Evolutionary conservation across 2,329 filamentous ascomycete genomes (phyloP).

Genomic region (Cordyceps tenuipes): DNA sequence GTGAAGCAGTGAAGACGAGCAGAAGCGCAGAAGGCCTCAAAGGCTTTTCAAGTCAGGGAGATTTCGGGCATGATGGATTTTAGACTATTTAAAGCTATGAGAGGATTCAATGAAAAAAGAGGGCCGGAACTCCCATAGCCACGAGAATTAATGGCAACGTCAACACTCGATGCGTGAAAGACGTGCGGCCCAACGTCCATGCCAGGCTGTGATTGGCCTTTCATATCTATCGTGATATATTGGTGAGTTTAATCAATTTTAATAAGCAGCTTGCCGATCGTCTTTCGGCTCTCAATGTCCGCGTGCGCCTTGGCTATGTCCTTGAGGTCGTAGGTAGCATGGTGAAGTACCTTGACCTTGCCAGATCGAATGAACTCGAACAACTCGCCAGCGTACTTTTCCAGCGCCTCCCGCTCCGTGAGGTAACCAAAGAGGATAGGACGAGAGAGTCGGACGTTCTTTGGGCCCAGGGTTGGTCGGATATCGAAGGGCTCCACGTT

Average conservation of each 20-base stretch:
- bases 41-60: constrained; percentile 15
- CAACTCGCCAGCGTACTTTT: constrained; percentile 61
- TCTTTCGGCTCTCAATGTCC: constrained; percentile 75
- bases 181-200: not conserved
- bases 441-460: constrained; percentile 71
- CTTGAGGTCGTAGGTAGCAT: constrained; percentile 68
- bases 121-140: not conserved
- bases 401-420: constrained; percentile 59
- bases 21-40: constrained; percentile 10
- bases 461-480: constrained; percentile 50
- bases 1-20: constrained; percentile 6
- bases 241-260: constrained; percentile 41
- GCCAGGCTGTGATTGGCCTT: not conserved
- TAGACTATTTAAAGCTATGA: not conserved
- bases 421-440: constrained; percentile 67
- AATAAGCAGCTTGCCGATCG: constrained; percentile 74
- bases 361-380: constrained; percentile 62
- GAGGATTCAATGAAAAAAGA: not conserved
- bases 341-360: constrained; percentile 63
- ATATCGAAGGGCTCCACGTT: constrained; percentile 60
- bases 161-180: not conserved
- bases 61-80: not conserved
- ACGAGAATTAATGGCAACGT: not conserved
- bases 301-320: constrained; percentile 64
- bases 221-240: not conserved